These are phyloP conservation scores for Alternaria dauci DNA, from an alignment of 2,329 filamentous ascomycete species.

Conservation along the genomic window DNA sequence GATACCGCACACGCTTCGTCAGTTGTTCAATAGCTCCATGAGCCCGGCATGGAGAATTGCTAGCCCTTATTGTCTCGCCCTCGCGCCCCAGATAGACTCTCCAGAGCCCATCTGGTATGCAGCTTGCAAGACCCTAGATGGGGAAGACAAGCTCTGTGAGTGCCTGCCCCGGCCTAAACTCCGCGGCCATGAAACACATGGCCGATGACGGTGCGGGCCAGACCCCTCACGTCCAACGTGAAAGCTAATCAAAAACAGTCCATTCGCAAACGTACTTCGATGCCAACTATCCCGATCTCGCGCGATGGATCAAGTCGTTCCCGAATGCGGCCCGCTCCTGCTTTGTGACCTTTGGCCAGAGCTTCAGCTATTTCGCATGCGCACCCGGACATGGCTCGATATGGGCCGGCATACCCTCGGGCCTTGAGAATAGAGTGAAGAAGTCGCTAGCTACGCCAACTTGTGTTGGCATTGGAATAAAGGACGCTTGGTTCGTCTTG, in stretches of 20 bases:
- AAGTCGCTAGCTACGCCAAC: constrained; percentile 44
- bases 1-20: constrained; percentile 44
- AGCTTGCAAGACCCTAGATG: constrained; percentile 42
- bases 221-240: constrained; percentile 4
- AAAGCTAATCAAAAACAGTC: constrained; percentile 34
- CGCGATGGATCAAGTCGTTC: constrained; percentile 39
- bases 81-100: constrained; percentile 37
- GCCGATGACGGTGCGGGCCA: constrained; percentile 18
- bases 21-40: constrained; percentile 47
- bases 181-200: constrained; percentile 16
- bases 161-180: constrained; percentile 10
- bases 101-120: constrained; percentile 48
- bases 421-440: constrained; percentile 45
- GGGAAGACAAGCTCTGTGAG: constrained; percentile 49
- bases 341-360: constrained; percentile 46
- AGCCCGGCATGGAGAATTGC: constrained; percentile 42
- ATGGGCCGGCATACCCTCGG: constrained; percentile 45
- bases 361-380: constrained; percentile 43
- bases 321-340: constrained; percentile 39
- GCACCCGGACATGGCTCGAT: constrained; percentile 44
- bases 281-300: constrained; percentile 41
- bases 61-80: constrained; percentile 46
- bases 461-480: constrained; percentile 40
- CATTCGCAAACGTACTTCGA: constrained; percentile 46
- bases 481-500: constrained; percentile 46